Percentiles rank a stretch among this genome's conserved stretches.
phyloP scores from a whole-genome alignment of 106 monocot species.

The Alisma plantagoaquatica region DNA sequence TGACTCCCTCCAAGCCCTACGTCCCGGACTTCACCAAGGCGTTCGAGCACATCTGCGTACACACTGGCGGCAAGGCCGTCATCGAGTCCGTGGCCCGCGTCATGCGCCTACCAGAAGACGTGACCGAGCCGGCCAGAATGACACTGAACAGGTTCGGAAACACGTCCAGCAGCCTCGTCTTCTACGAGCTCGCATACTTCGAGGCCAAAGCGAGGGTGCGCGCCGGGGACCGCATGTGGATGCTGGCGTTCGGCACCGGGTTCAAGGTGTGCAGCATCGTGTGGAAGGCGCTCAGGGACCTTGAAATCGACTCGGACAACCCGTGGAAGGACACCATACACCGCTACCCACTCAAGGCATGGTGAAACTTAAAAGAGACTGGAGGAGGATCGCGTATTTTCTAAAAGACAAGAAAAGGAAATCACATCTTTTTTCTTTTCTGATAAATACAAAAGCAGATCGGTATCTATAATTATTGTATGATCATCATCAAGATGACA shows the following conservation, averaged over 20 bases:
- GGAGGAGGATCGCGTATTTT: too few species aligned
- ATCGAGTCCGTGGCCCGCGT: constrained; percentile 36
- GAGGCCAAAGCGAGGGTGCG: constrained; percentile 56
- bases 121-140: constrained; percentile 65
- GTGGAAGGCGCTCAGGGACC: constrained; percentile 37
- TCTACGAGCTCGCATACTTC: constrained; percentile 75
- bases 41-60: constrained; percentile 83
- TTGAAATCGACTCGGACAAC: constrained; percentile 29
- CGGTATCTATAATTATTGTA: too few species aligned
- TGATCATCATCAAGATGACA: too few species aligned
- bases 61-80: constrained; percentile 84
- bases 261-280: constrained; percentile 63
- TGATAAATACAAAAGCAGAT: too few species aligned
- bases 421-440: too few species aligned
- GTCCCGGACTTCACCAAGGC: constrained; percentile 65
- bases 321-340: constrained; percentile 58
- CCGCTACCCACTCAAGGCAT: constrained; percentile 30
- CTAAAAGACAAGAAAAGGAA: too few species aligned
- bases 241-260: constrained; percentile 78
- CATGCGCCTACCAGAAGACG: constrained; percentile 22
- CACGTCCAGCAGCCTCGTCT: constrained; percentile 69
- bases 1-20: too few species aligned
- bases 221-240: constrained; percentile 58
- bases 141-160: constrained; percentile 73
- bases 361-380: background rate